These are phyloP conservation scores for Neonothopanus nambi DNA, from an alignment of 1,284 basidiomycete genomes.

Conservation along the genomic window DNA sequence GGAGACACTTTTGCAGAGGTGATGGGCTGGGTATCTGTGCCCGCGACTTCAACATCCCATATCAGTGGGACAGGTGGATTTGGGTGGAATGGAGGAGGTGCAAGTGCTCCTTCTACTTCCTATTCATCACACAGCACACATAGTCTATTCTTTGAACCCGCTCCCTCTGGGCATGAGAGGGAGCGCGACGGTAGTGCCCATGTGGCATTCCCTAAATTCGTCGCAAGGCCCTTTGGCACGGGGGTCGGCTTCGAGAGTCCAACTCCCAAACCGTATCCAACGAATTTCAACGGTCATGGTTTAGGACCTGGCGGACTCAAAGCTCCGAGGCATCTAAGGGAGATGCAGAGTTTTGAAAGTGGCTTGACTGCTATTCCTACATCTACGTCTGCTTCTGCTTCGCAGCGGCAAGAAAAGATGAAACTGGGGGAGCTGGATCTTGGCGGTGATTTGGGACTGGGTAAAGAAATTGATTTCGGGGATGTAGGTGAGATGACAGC, in stretches of 20 bases:
- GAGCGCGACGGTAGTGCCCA: neutral
- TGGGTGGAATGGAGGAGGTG: neutral
- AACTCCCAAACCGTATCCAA: constrained; percentile 25
- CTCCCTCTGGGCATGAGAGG: neutral
- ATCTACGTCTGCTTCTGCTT: neutral
- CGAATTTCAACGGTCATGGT: neutral
- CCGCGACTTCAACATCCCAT: neutral
- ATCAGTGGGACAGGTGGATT: neutral
- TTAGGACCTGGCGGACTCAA: constrained; percentile 31
- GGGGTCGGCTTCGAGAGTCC: constrained; percentile 6
- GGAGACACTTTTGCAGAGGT: constrained; percentile 66
- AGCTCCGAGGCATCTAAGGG: constrained; percentile 57
- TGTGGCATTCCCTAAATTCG: neutral
- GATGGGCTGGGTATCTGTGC: constrained; percentile 57
- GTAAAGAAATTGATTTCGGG: neutral
- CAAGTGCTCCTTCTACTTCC: constrained; percentile 1
- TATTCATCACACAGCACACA: neutral
- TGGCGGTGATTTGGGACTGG: constrained; percentile 1
- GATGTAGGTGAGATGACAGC: neutral
- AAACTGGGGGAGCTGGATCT: constrained; percentile 3
- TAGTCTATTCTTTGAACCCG: constrained; percentile 1
- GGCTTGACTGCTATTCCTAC: constrained; percentile 55
- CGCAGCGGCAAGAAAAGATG: neutral
- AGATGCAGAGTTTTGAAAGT: constrained; percentile 82
- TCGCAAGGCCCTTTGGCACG: constrained; percentile 1